Evolutionary conservation across 208 protist species (phyloP).

Genomic region (Trypanosoma boissoni): DNA sequence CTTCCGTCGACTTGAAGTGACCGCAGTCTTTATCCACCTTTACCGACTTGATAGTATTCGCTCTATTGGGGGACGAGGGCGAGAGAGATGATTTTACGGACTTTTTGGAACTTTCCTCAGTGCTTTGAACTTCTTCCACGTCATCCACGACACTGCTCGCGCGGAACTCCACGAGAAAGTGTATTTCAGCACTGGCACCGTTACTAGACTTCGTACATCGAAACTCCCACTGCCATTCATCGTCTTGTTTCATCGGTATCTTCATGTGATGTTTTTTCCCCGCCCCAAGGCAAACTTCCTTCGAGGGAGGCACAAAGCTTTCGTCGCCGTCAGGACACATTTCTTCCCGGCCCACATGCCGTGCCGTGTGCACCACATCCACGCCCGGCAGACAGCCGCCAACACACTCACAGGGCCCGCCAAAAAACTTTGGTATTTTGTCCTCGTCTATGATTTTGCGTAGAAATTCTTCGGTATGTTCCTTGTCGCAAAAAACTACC

Average conservation of each 20-base stretch:
- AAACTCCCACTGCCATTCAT: constrained; percentile 44
- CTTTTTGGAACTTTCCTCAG: neutral
- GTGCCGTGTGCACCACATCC: neutral
- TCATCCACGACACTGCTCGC: neutral
- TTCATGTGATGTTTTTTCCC: constrained; percentile 42
- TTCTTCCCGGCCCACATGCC: too few species aligned
- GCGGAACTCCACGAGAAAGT: constrained; percentile 31
- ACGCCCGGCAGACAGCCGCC: constrained; percentile 50
- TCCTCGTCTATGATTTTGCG: constrained; percentile 59
- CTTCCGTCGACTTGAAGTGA: constrained; percentile 20
- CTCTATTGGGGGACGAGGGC: too few species aligned
- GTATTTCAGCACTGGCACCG: constrained; percentile 24
- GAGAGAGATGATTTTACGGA: neutral
- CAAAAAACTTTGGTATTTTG: constrained; percentile 56
- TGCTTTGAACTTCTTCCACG: constrained; percentile 5
- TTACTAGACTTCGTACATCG: constrained; percentile 7
- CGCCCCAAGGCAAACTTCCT: constrained; percentile 32
- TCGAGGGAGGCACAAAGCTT: constrained; percentile 17
- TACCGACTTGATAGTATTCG: constrained; percentile 23
- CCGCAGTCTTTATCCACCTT: constrained; percentile 28
- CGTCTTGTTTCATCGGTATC: constrained; percentile 26
- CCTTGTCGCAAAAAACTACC: constrained; percentile 59
- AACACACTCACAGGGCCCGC: constrained; percentile 47
- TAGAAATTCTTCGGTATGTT: constrained; percentile 38
- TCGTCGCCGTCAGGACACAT: constrained; percentile 3